Evolutionary conservation across 2,329 filamentous ascomycete species (phyloP).

Genomic region (Pezizomycotina sp.): DNA sequence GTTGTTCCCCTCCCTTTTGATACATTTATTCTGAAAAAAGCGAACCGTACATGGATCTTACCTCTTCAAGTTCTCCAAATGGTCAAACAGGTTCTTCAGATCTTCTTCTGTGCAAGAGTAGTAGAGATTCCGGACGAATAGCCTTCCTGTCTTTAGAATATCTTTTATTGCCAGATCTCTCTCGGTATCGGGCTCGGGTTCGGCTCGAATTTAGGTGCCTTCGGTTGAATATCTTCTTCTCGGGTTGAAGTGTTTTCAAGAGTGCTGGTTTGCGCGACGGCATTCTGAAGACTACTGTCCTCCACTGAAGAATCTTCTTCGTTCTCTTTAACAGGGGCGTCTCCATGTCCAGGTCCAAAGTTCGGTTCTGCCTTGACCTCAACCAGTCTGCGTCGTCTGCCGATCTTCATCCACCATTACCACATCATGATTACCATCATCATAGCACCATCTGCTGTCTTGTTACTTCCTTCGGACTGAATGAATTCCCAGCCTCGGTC

Average conservation of each 20-base stretch:
- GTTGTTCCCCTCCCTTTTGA: background rate
- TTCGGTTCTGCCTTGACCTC: slow-evolving; percentile 67
- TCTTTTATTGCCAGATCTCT: no score
- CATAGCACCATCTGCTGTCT: no score
- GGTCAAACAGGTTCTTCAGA: slow-evolving; percentile 48
- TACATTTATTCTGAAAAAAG: slow-evolving; percentile 11
- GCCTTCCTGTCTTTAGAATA: slow-evolving; percentile 56
- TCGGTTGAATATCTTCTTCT: slow-evolving; percentile 25
- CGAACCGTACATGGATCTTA: slow-evolving; percentile 36
- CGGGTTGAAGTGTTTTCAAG: no score
- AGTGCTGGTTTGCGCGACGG: no score
- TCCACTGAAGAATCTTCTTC: slow-evolving; percentile 18
- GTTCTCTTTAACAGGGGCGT: slow-evolving; percentile 21
- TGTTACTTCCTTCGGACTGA: no score
- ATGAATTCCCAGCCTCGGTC: no score
- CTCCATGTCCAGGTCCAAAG: slow-evolving; percentile 48
- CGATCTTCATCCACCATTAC: slow-evolving; percentile 18
- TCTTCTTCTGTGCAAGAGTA: slow-evolving; percentile 67
- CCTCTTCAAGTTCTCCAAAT: slow-evolving; percentile 71
- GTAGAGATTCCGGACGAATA: slow-evolving; percentile 80
- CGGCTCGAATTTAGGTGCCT: slow-evolving; percentile 28
- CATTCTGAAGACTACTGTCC: slow-evolving; percentile 11
- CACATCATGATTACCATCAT: background rate
- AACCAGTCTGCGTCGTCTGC: slow-evolving; percentile 80
- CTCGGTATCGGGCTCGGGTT: slow-evolving; percentile 34